Evolutionary conservation across 2,329 filamentous ascomycete species (phyloP), one percentile per base, ranked within the genome.

Genomic region (Colletotrichum limetticola): DNA sequence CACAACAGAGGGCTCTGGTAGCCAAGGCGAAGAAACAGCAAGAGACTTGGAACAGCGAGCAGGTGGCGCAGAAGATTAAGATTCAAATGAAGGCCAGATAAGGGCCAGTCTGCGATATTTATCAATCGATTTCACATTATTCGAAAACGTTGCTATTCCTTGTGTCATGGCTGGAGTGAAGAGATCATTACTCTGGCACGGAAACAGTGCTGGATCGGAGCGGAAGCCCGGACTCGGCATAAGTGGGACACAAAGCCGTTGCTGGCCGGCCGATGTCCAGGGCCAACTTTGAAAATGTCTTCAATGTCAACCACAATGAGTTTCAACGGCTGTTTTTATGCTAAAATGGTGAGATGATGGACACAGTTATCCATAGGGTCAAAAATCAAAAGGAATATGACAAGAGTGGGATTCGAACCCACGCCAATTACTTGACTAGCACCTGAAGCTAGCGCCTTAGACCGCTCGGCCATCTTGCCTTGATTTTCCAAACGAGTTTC

Each of bases 1-100:
- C 79, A 14, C 75, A 81, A 68, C 79, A 81, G 71, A 75, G 78
- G 1, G 74, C 78, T 8, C 37, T 79, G 5, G 65, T 82, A 16
- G 74, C 76, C 1, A 76, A 76, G 55, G 79, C 78, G 37, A 76
- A 80, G 68, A 78, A 78, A 71, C 78, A 80, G 74, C 75, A 75
- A 52, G 77, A 79, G 58, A 77, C 75, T 68, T 78, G 75, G 53
- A 64, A 61, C 42, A 53, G 74, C 11, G 64, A 66, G 12, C 72
- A 76, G 63, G 64, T 63, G 24, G 72, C 73, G n/a, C 74, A 75
- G 22, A 67, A 66, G 59, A 74, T 74, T 52, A 74, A 75, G 57
- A 57, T 76, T n/a, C 74, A 77, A 37, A 60, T 68, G 19, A 64
- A 74, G 24, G 76, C 76, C 1, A 78, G 78, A 28, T 74, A 61